These are phyloP conservation scores for Leptographium procerum DNA, from an alignment of 2,329 filamentous ascomycete genomes.

Conservation along the genomic window DNA sequence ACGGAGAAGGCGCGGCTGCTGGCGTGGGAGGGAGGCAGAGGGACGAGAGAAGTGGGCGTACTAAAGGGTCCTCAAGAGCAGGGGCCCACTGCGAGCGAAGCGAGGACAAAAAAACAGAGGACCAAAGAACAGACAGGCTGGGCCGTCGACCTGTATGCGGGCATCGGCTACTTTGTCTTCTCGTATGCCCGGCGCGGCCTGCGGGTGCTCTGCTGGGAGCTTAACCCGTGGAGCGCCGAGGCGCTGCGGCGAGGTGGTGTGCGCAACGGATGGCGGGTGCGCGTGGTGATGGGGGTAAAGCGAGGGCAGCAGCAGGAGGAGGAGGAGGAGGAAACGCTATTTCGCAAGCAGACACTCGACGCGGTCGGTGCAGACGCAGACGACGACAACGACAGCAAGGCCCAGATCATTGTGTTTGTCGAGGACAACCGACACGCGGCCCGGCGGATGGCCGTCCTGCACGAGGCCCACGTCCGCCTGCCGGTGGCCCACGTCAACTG, in stretches of 20 bases:
- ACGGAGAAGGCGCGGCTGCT: slow-evolving; percentile 76
- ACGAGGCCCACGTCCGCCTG: slow-evolving; percentile 21
- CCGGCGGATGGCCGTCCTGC: slow-evolving; percentile 26
- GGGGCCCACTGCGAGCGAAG: background rate
- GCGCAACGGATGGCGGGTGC: slow-evolving; percentile 54
- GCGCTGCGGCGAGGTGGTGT: slow-evolving; percentile 65
- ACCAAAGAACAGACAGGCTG: slow-evolving; percentile 18
- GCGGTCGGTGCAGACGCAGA: slow-evolving; percentile 23
- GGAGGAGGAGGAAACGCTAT: slow-evolving; percentile 17
- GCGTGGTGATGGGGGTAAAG: slow-evolving; percentile 39
- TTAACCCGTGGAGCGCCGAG: slow-evolving; percentile 83
- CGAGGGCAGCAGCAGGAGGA: background rate
- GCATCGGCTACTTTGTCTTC: slow-evolving; percentile 90
- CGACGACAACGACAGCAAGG: too few species aligned
- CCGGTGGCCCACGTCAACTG: slow-evolving; percentile 50
- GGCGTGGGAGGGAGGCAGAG: slow-evolving; percentile 25
- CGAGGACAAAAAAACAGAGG: background rate
- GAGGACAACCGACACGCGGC: slow-evolving; percentile 53
- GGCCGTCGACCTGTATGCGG: slow-evolving; percentile 77
- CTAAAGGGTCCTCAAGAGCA: background rate
- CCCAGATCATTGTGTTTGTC: slow-evolving; percentile 51
- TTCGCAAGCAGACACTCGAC: slow-evolving; percentile 25
- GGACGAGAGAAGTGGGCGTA: background rate
- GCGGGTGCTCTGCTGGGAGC: slow-evolving; percentile 73
- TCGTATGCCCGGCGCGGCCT: slow-evolving; percentile 65